Percentiles rank a stretch among this genome's conserved stretches.
Evolutionary conservation across 225 moss, liverwort and hornwort genomes (phyloP).

Genomic region (Physcomitrellopsis africana): DNA sequence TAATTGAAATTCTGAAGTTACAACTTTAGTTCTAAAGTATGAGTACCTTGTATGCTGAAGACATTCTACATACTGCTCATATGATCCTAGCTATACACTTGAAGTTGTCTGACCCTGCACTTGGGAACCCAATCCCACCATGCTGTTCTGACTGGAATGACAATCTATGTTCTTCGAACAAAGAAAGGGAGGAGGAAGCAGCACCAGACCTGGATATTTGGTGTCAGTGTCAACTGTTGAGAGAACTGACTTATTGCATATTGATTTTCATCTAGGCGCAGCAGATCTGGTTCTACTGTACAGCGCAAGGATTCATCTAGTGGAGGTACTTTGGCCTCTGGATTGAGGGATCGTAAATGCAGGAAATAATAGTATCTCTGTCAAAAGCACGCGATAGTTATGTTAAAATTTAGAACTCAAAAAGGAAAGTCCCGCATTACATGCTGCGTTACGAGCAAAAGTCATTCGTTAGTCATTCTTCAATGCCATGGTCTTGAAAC

Average conservation of each 20-base stretch:
- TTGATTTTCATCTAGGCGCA: constrained; percentile 43
- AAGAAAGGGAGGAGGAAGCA: constrained; percentile 18
- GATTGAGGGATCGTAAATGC: constrained; percentile 57
- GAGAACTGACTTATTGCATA: constrained; percentile 55
- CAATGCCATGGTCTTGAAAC: neutral
- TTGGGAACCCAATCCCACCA: neutral
- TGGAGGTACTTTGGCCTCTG: constrained; percentile 75
- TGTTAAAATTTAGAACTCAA: neutral
- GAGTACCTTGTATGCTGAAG: neutral
- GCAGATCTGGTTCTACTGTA: constrained; percentile 67
- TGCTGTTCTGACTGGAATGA: constrained; percentile 9
- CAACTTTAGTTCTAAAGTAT: neutral
- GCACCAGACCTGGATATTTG: constrained; percentile 69
- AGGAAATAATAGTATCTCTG: constrained; percentile 93
- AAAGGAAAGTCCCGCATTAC: neutral
- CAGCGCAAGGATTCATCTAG: constrained; percentile 63
- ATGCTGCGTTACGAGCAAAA: neutral
- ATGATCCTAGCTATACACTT: neutral
- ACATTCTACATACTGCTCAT: neutral
- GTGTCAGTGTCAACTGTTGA: constrained; percentile 63
- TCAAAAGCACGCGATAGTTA: constrained; percentile 19
- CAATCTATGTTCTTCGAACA: constrained; percentile 22
- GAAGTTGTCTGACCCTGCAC: neutral
- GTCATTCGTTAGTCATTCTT: neutral
- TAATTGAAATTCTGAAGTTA: neutral